Base-by-base conservation (phyloP, 2,329 filamentous ascomycete species). In the Penicillium sp. region DNA sequence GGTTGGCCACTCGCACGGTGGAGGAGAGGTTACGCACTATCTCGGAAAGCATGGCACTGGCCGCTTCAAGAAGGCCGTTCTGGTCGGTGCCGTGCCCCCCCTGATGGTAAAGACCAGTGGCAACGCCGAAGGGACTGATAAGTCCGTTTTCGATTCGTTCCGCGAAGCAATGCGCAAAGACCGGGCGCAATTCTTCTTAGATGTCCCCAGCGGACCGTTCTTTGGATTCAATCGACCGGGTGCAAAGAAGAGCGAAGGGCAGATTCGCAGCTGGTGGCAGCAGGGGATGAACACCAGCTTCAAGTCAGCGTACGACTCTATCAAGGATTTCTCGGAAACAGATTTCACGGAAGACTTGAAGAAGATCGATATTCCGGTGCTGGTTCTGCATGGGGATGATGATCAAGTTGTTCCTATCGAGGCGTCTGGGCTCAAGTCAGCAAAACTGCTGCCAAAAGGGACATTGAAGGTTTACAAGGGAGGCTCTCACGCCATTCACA, bases 371-470 rank as follows among this genome's bases (percentile, higher is more conserved):
- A 74, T 80, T 49, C 78, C 78, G 0, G 73, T 78, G 4, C 62
- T 80, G 45, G 59, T 79, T 43, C 65, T 80, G 2, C 78, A 80
- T 68, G 78, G 78, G 0, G 71, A 76, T 46, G 78, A 78, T 65
- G 78, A 80, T 59, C 77, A 79, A 61, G 65, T 80, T 35, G 77
- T 79, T 37, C 78, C 78, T n/a, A 71, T 79, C 56, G 58, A 68
- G 37, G 70, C 66, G 10, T 58, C 72, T 49, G 76, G 71, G 1
- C 16, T 63, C 4, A 73, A 72, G 60, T 68, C 72, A 4, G 65
- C 73, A 8, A 75, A 77, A 65, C 64, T 80, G 42, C 57, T 78
- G 58, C 72, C 73, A 38, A 68, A 77, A 43, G 75, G 73, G 0
- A 76, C 62, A 48, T 62, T 80, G 19, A 80, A 79, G 70, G 70